Base-by-base conservation (phyloP, 2,329 filamentous ascomycete genomes). In the Pseudofabraea citricarpa region DNA sequence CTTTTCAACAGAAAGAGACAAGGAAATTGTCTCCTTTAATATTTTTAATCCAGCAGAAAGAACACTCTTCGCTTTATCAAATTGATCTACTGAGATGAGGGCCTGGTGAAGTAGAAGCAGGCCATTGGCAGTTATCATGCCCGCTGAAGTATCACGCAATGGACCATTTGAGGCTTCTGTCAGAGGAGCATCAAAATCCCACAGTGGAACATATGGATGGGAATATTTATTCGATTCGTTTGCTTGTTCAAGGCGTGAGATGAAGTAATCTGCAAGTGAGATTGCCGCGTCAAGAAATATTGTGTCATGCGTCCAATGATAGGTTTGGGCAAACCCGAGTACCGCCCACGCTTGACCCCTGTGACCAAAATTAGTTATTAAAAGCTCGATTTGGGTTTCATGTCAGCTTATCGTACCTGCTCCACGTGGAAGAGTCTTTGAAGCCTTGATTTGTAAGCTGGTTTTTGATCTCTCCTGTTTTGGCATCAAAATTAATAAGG, bases 391-490 rank as follows among this genome's bases (percentile, higher is more conserved):
- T 6, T 12, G 3, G 15, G 6, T 18, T 18, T 12, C 5, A 6
- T 9, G 33, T 6, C 15, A 36, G 20, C 6, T 15, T 16, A 18
- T n/a, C 27, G 27, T 31, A 31, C 37, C 48, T 44, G 38, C 57
- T 58, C 67, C 67, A 70, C 4, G 63, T 66, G 3, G 64, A 67
- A 23, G 56, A 55, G 35, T 69, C 64, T 13, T 46, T 48, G 47
- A 61, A 61, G 2, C 67, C 67, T 47, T 70, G 67, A 18, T 67
- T 64, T 0, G 66, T 70, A 50, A 65, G 59, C 33, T 64, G 61
- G 1, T 58, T 49, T 45, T 62, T 62, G 1, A 65, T 54, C 5
- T 40, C 47, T 0, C 68, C 66, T 1, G 60, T 66, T 0, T 47
- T 40, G 0, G 64, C 56, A 12, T 66, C 56, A 41, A 70, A 66